These are phyloP conservation scores for Lachnellula suecica DNA, from an alignment of 2,329 filamentous ascomycete genomes.

Conservation along the genomic window DNA sequence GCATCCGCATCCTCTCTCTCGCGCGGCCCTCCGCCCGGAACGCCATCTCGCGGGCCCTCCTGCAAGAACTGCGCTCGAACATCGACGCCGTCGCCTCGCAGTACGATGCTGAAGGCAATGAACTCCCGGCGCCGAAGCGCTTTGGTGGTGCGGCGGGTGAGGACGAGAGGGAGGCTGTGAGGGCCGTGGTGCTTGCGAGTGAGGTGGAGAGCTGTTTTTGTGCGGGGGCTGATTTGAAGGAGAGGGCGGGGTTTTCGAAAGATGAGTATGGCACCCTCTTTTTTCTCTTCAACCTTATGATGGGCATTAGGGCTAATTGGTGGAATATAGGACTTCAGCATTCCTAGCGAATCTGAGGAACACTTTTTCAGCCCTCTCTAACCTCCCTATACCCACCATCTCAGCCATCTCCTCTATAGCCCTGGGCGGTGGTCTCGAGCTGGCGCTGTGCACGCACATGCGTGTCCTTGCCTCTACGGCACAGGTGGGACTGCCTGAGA, in stretches of 20 bases:
- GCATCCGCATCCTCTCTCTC: constrained; percentile 84
- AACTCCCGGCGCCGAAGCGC: constrained; percentile 39
- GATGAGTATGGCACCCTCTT: constrained; percentile 59
- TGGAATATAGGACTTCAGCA: constrained; percentile 60
- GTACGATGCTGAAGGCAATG: constrained; percentile 55
- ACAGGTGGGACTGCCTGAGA: constrained; percentile 83
- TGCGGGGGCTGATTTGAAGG: constrained; percentile 92
- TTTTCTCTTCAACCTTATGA: neutral
- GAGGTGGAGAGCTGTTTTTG: constrained; percentile 88
- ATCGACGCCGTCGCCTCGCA: constrained; percentile 69
- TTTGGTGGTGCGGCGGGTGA: constrained; percentile 47
- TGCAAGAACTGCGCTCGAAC: constrained; percentile 69
- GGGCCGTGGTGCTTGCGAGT: constrained; percentile 81
- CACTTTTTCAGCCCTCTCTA: constrained; percentile 72
- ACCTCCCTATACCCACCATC: constrained; percentile 85
- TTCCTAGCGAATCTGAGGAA: constrained; percentile 77
- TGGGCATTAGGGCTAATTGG: constrained; percentile 3
- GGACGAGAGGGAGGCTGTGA: constrained; percentile 57
- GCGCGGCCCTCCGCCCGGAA: constrained; percentile 86
- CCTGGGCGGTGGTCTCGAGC: constrained; percentile 89
- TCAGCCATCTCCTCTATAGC: constrained; percentile 82
- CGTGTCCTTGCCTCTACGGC: constrained; percentile 82
- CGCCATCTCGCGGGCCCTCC: constrained; percentile 79
- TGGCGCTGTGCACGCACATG: constrained; percentile 86
- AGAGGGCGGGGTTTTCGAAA: constrained; percentile 72